phyloP scores from a whole-genome alignment of 2,329 filamentous ascomycete genomes.

The Colletotrichum truncatum region DNA sequence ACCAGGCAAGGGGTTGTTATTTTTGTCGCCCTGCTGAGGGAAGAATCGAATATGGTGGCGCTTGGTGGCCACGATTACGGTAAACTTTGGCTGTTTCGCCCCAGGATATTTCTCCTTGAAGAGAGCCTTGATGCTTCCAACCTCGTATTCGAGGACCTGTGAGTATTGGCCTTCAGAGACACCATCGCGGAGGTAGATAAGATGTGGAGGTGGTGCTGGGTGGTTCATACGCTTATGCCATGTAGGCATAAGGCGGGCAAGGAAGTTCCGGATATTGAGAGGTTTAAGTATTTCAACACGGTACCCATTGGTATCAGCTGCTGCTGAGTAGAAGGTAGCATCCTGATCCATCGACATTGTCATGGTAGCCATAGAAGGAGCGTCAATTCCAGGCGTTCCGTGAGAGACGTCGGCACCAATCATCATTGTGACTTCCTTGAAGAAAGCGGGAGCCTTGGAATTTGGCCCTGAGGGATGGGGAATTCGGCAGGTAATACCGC shows the following conservation, averaged over 20 bases:
- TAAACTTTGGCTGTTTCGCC: slow-evolving; percentile 68
- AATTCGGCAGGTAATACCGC: slow-evolving; percentile 74
- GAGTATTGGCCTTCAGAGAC: slow-evolving; percentile 88
- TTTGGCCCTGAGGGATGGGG: slow-evolving; percentile 33
- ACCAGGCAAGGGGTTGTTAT: slow-evolving; percentile 85
- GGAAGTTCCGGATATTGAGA: slow-evolving; percentile 71
- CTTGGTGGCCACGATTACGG: slow-evolving; percentile 90
- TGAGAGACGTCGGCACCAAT: slow-evolving; percentile 95
- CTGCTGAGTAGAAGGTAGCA: slow-evolving; percentile 79
- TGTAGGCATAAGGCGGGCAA: slow-evolving; percentile 68
- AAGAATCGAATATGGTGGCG: slow-evolving; percentile 96
- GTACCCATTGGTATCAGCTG: slow-evolving; percentile 83
- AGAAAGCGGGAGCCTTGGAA: slow-evolving; percentile 44
- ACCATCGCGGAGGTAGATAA: slow-evolving; percentile 95
- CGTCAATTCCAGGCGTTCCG: slow-evolving; percentile 70
- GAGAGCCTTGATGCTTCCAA: slow-evolving; percentile 72
- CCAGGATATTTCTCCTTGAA: slow-evolving; percentile 52
- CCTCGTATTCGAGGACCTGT: slow-evolving; percentile 82
- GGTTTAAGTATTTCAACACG: slow-evolving; percentile 81
- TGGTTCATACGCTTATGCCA: slow-evolving; percentile 70
- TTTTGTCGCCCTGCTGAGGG: slow-evolving; percentile 70
- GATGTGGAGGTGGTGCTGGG: slow-evolving; percentile 64
- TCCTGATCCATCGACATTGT: slow-evolving; percentile 80
- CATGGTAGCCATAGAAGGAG: slow-evolving; percentile 86
- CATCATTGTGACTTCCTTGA: slow-evolving; percentile 55